Conservation (phyloP, 2,329 filamentous ascomycete genomes). For the Pyrenochaeta sp. region DNA sequence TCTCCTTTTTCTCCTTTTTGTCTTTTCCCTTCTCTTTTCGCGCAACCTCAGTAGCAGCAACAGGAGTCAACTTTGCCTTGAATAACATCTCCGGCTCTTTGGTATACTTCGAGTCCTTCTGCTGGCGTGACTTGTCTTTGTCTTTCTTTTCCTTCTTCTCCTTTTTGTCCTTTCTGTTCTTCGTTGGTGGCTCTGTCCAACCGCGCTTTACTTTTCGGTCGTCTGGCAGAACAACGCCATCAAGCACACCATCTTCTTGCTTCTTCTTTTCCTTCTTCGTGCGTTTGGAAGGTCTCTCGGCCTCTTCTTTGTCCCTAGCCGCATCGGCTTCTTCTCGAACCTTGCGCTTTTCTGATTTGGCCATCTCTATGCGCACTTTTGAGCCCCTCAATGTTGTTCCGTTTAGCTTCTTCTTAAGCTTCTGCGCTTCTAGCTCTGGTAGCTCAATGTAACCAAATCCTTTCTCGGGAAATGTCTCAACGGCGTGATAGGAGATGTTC, state of each 20-base stretch:
- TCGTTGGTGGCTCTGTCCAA: conserved; percentile 76
- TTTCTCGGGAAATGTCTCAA: conserved; percentile 89
- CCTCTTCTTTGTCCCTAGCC: conserved; percentile 46
- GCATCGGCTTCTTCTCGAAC: conserved; percentile 47
- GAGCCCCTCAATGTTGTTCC: conserved; percentile 83
- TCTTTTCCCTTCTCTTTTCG: conserved; percentile 55
- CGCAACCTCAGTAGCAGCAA: conserved; percentile 45
- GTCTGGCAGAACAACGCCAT: conserved; percentile 75
- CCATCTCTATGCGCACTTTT: conserved; percentile 86
- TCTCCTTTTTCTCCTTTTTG: conserved; percentile 69
- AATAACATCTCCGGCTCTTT: conserved; percentile 84
- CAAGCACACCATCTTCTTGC: conserved; percentile 61
- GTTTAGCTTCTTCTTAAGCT: conserved; percentile 88
- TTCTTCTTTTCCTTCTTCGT: conserved; percentile 58
- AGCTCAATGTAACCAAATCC: conserved; percentile 91
- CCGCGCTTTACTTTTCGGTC: conserved; percentile 86
- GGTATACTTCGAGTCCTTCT: conserved; percentile 78
- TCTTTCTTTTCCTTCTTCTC: conserved; percentile 63
- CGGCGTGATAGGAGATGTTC: conserved; percentile 85
- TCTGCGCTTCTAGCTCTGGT: conserved; percentile 83
- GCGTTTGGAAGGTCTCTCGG: conserved; percentile 61
- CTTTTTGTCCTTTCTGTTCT: conserved; percentile 57
- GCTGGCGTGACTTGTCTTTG: conserved; percentile 65
- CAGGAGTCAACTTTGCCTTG: conserved; percentile 75
- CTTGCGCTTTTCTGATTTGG: conserved; percentile 69